Base-by-base conservation (phyloP, 371 early-diverging fungal species). In the Haplosporangium sp. region DNA sequence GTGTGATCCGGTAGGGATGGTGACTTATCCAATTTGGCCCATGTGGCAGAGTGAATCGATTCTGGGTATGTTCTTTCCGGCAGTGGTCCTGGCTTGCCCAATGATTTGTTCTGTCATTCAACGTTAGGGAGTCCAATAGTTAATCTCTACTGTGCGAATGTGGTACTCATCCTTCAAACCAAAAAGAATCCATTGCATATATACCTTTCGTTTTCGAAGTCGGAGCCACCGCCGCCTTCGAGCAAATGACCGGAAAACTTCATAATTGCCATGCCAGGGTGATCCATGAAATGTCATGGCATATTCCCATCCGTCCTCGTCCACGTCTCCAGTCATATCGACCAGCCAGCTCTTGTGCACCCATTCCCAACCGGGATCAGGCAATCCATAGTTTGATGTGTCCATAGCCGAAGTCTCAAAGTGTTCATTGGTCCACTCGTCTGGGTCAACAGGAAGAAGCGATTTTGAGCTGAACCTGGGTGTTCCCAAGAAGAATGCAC, bases 361-460 rank as follows among this genome's bases (percentile, higher is more conserved):
- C 90, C 90, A 90, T 71, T 89, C 86, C 90, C 90, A 90, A 11
- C 86, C 83, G 12, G 89, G 89, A 65, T 90, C 89, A 9, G 90
- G 90, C 18, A 90, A 51, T 48, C 83, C 86, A 59, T 81, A 88
- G 20, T 82, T 83, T 18, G 79, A 65, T 1, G 81, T 84, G 52
- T 90, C 84, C 85, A 87, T 86, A 5, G 85, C 84, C 10, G 87
- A 67, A 14, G 53, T 81, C 80, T 85, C 72, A 74, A 83, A 87
- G 68, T 51, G 85, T 45, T 18, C 71, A 76, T 90, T 85, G 23
- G 87, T 88, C 90, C 90, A 90, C 43, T 88, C 85, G 64, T 83
- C 81, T 7, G 90, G 89, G 50, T 90, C 90, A 40, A 89, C 82
- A 51, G 87, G 90, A 46, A 88, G 63, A 1, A 90, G 83, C 69